phyloP scores from a whole-genome alignment of 495 filamentous ascomycete genomes.

The Usnea hakonensis region DNA sequence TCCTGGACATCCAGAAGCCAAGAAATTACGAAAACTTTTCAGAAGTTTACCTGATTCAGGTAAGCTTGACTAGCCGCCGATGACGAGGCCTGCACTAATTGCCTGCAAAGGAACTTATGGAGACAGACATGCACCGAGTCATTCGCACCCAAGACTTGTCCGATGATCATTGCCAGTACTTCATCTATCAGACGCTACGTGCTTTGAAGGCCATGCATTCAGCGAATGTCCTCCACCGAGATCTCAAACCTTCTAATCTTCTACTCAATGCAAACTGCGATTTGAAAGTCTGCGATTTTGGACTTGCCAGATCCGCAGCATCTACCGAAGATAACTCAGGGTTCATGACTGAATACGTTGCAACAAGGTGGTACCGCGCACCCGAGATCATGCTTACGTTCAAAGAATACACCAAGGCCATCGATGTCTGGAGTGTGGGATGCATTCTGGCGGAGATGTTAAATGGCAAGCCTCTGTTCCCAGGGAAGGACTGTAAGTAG shows the following conservation, averaged over 20 bases:
- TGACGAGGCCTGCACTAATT: conserved; percentile 9
- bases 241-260: conserved; percentile 94
- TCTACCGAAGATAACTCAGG: conserved; percentile 97
- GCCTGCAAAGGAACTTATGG: conserved; percentile 83
- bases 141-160: conserved; percentile 98
- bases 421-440: conserved; percentile 98
- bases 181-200: conserved; percentile 99
- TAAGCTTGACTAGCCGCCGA: conserved; percentile 32
- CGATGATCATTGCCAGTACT: conserved; percentile 99
- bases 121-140: conserved; percentile 99
- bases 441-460: conserved; percentile 99
- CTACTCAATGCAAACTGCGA: conserved; percentile 98
- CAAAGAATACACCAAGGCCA: conserved; percentile 99
- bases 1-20: conserved; percentile 97
- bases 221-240: conserved; percentile 95
- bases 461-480: conserved; percentile 96
- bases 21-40: conserved; percentile 92
- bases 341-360: conserved; percentile 99
- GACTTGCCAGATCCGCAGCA: conserved; percentile 83
- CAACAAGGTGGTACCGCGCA: conserved; percentile 97
- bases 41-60: conserved; percentile 98
- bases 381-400: conserved; percentile 99
- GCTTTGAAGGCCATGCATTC: conserved; percentile 99
- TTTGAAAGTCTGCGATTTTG: conserved; percentile 98
- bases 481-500: conserved; percentile 92